Conservation (phyloP, 2,329 filamentous ascomycete genomes). For the Talaromyces albobiverticillius region DNA sequence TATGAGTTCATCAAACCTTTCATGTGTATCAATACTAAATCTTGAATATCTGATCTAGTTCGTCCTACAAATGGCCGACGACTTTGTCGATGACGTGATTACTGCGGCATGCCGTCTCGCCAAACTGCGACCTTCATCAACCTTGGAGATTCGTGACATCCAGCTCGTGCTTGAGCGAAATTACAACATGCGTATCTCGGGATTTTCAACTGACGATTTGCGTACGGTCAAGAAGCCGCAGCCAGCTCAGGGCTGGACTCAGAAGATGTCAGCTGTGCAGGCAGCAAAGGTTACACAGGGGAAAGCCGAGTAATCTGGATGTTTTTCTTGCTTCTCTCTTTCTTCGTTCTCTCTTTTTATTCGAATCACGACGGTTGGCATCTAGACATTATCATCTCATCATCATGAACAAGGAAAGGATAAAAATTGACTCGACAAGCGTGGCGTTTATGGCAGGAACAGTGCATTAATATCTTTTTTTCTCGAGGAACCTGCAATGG, state of each 20-base stretch:
- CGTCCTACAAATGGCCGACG: slow-evolving; percentile 83
- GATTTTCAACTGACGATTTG: slow-evolving; percentile 90
- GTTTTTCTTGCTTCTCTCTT: slow-evolving; percentile 1
- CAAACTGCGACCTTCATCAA: slow-evolving; percentile 86
- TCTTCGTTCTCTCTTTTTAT: neutral
- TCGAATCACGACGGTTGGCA: neutral
- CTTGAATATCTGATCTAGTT: slow-evolving; percentile 52
- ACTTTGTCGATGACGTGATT: slow-evolving; percentile 90
- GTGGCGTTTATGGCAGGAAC: neutral
- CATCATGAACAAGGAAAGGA: neutral
- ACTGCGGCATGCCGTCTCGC: slow-evolving; percentile 84
- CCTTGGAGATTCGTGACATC: slow-evolving; percentile 83
- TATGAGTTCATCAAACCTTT: neutral
- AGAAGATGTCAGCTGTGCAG: slow-evolving; percentile 95
- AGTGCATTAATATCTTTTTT: neutral
- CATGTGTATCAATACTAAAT: slow-evolving; percentile 8
- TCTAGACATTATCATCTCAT: neutral
- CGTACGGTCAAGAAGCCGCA: slow-evolving; percentile 92
- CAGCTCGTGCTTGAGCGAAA: slow-evolving; percentile 79
- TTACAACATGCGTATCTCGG: slow-evolving; percentile 89
- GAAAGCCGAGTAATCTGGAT: slow-evolving; percentile 31
- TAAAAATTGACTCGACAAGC: neutral
- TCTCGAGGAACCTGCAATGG: neutral
- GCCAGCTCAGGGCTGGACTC: slow-evolving; percentile 83
- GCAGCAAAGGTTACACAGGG: slow-evolving; percentile 71